Evolutionary conservation across 805 yeast genomes (phyloP), one percentile per base, ranked within the genome.

Genomic region (Debaryomyces hansenii): DNA sequence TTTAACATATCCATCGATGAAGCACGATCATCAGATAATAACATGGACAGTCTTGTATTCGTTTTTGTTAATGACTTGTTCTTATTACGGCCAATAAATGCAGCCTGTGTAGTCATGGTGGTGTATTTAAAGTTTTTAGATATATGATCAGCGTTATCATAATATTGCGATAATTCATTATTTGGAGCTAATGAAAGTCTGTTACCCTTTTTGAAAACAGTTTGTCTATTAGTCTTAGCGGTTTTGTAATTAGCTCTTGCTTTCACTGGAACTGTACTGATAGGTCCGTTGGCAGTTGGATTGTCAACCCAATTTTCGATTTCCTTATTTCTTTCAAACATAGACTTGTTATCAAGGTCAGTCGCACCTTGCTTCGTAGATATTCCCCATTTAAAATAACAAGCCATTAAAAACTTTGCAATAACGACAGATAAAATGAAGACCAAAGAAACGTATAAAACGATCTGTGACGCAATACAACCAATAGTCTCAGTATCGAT

Each of bases 401-500:
- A 84, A 0, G 99, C 97, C 63, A 92, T 74, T 11, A 86, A 46
- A 57, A 94, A 94, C 67, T 91, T 91, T 37, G 75, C 74, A 43
- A 84, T 59, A 20, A 90, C 96, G 44, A 94, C 80, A 1, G 95
- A 78, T 47, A 94, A 73, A 57, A 94, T 91, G 62, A 94, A 90
- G 8, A 87, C 84, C 58, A 94, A 76, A 1, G 97, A 87, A 5
- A 86, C 78, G 56, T 82, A 81, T 49, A 94, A 77, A 1, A 94
- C 97, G 34, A 91, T 83, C 45, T 83, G 72, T 0, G 97, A 90
- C 0, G 96, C 96, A 59, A 94, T 83, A 69, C 99, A 94, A 5
- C 99, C 99, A 58, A 94, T 82, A 5, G 96, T 83, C 33, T 87
- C 88, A 2, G 91, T 82, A 61, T 94, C 98, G 36, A 94, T 80